Evolutionary conservation across 169 alveolate species (phyloP), one percentile per base, ranked within the genome.

Genomic region (Blepharisma undulans): DNA sequence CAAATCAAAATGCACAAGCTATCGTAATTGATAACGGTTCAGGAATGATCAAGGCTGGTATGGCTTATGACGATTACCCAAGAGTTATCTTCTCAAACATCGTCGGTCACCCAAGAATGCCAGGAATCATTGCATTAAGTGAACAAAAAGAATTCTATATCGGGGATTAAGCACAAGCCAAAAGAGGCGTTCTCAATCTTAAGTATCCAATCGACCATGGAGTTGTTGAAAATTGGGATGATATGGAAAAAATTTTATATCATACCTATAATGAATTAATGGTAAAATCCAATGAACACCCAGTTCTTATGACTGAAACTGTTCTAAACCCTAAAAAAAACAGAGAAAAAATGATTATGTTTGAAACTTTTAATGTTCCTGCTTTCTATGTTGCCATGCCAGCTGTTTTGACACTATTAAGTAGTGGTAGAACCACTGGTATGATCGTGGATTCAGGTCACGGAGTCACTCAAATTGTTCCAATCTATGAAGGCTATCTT

Each of bases 391-490:
- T 98, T 66, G 96, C 97, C 4, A 95, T 97, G 74, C 96, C 97
- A 76, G 99, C 99, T 25, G 98, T 97, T 7, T 95, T 98, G 16
- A 95, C 99, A 16, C 95, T 97, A 72, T 98, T 97, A 90, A 97
- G 99, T 16, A 95, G 98, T 25, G 97, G 98, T 27, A 96, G 98
- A 92, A 98, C 99, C 74, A 97, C 98, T 32, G 99, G 99, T 77
- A 92, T 98, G 48, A 99, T 98, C 7, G 90, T 98, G 27, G 99
- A 98, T 86, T 95, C 98, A 77, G 99, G 99, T 21, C 98, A 98
- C 94, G 99, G 99, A 79, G 99, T 97, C 19, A 95, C 99, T 72
- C 98, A 96, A 87, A 95, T 98, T 30, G 99, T 98, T 19, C 99
- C 99, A 29, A 93, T 98, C 27, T 95, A 94, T 76, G 99, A 98